A percentile compares a stretch with the other conserved stretches of the same genome.
These are phyloP conservation scores for Butyriboletus loyo DNA, from an alignment of 768 basidiomycete species.

Conservation along the genomic window DNA sequence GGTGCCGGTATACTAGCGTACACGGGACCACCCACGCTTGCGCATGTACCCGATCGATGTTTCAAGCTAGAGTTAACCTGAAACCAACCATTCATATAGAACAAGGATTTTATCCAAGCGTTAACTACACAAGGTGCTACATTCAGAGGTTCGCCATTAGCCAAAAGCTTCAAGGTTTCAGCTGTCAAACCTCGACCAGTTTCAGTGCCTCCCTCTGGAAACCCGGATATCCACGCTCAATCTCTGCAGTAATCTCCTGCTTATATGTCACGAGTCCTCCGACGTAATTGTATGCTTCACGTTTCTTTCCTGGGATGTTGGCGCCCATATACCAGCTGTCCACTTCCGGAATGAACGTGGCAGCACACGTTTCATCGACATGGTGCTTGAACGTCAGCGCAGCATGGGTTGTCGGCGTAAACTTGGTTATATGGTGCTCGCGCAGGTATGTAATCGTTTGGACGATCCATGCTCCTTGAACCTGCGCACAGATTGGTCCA, in stretches of 20 bases:
- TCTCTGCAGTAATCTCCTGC: conserved; percentile 3
- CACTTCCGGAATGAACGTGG: neutral
- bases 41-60: no score
- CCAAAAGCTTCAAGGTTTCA: neutral
- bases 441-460: conserved; percentile 9
- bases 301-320: conserved; percentile 11
- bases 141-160: no score
- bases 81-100: neutral
- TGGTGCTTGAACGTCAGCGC: conserved; percentile 10
- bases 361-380: neutral
- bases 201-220: conserved; percentile 3
- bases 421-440: conserved; percentile 12
- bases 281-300: conserved; percentile 4
- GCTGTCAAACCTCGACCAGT: neutral
- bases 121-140: neutral
- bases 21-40: neutral
- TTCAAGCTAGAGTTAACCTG: no score
- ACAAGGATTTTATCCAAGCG: neutral
- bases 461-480: conserved; percentile 9
- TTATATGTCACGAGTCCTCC: neutral
- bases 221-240: conserved; percentile 9
- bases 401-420: conserved; percentile 6
- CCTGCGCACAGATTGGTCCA: conserved; percentile 2
- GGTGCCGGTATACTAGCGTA: no score
- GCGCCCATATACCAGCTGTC: conserved; percentile 8